Percentiles rank a stretch among this genome's conserved stretches.
These are phyloP conservation scores for Aspergillus sp. DNA, from an alignment of 2,329 filamentous ascomycete genomes.

Conservation along the genomic window DNA sequence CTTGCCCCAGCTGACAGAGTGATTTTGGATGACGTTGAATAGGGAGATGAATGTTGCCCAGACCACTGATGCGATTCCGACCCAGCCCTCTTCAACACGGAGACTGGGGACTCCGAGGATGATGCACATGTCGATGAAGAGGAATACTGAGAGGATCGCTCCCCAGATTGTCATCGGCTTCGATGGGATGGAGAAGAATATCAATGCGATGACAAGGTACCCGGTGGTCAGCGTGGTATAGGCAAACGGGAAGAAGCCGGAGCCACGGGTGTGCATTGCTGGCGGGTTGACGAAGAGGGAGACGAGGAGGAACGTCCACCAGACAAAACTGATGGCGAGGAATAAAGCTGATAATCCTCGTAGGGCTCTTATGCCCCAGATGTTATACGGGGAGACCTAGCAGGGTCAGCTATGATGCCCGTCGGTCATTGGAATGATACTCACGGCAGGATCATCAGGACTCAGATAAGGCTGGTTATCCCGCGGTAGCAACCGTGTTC, in stretches of 20 bases:
- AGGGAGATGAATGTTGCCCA: slow-evolving; percentile 75
- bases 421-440: slow-evolving; percentile 17
- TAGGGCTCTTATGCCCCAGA: slow-evolving; percentile 79
- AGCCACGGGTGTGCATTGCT: slow-evolving; percentile 75
- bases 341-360: slow-evolving; percentile 73
- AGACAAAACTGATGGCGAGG: slow-evolving; percentile 68
- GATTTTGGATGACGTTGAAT: slow-evolving; percentile 73
- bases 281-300: slow-evolving; percentile 87
- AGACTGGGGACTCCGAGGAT: slow-evolving; percentile 68
- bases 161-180: slow-evolving; percentile 69
- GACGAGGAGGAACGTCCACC: slow-evolving; percentile 88
- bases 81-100: slow-evolving; percentile 79
- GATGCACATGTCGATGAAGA: slow-evolving; percentile 70
- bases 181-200: slow-evolving; percentile 85
- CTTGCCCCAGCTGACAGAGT: slow-evolving; percentile 86
- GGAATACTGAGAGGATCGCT: slow-evolving; percentile 57
- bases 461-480: slow-evolving; percentile 59
- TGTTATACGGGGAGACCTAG: slow-evolving; percentile 78
- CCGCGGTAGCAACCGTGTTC: slow-evolving; percentile 63
- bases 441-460: slow-evolving; percentile 73
- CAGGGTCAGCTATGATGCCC: slow-evolving; percentile 1
- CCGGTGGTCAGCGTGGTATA: slow-evolving; percentile 73
- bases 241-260: slow-evolving; percentile 84
- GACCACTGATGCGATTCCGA: slow-evolving; percentile 75
- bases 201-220: slow-evolving; percentile 66